phyloP scores from a whole-genome alignment of 805 yeast genomes.

The Monosporozyma yasuniensis region DNA sequence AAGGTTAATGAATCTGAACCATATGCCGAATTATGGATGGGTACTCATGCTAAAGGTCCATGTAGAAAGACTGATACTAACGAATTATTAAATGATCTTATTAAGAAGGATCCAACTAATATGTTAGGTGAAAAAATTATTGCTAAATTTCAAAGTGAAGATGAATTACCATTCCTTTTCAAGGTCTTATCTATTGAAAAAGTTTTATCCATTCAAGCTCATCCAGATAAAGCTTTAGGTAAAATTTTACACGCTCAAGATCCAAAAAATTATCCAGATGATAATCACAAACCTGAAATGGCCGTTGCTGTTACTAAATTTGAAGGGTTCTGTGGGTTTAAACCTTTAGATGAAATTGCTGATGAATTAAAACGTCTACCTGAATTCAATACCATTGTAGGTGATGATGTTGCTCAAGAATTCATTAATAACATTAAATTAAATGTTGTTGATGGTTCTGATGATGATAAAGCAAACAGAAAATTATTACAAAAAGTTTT shows the following conservation, averaged over 20 bases:
- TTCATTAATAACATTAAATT: constrained; percentile 43
- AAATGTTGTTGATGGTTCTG: constrained; percentile 39
- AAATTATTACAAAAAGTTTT: constrained; percentile 65
- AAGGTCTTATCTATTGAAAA: constrained; percentile 89
- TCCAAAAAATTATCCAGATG: constrained; percentile 94
- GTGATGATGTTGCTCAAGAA: constrained; percentile 45
- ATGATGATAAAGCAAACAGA: constrained; percentile 50
- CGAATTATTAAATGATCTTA: constrained; percentile 55
- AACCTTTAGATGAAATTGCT: constrained; percentile 75
- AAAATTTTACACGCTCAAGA: constrained; percentile 66
- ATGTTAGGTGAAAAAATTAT: constrained; percentile 53
- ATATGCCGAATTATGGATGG: constrained; percentile 99
- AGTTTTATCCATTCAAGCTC: constrained; percentile 94
- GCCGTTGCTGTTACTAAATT: constrained; percentile 93
- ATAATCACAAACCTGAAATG: constrained; percentile 99
- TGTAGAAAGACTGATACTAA: constrained; percentile 50
- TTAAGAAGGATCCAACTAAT: constrained; percentile 48
- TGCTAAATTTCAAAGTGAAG: constrained; percentile 53
- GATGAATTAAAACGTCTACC: constrained; percentile 62
- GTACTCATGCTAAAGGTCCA: constrained; percentile 91
- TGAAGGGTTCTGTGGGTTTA: constrained; percentile 97
- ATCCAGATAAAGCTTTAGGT: constrained; percentile 86
- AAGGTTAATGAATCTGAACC: constrained; percentile 67
- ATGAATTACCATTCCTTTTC: constrained; percentile 84
- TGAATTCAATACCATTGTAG: constrained; percentile 65